These are phyloP conservation scores for Ramaria sp. DNA, from an alignment of 768 basidiomycete genomes.

Conservation along the genomic window DNA sequence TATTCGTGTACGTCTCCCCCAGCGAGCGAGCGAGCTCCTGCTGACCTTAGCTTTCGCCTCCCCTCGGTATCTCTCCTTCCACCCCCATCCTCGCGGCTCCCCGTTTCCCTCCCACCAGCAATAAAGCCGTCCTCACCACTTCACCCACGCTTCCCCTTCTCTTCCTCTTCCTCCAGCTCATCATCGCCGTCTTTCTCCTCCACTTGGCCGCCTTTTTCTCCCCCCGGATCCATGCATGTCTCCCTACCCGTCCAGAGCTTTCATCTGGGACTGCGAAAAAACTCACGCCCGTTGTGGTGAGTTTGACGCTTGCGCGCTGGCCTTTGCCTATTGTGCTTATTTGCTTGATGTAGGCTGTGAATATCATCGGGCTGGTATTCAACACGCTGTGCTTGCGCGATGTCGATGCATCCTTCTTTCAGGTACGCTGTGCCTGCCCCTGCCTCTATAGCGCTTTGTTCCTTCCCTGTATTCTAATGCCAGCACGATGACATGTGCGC, in stretches of 20 bases:
- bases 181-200: constrained; percentile 56
- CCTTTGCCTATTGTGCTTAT: background rate
- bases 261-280: constrained; percentile 43
- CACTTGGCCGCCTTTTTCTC: constrained; percentile 37
- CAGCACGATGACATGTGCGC: no score
- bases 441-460: background rate
- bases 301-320: constrained; percentile 13
- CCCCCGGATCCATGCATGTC: constrained; percentile 31
- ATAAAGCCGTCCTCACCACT: constrained; percentile 64
- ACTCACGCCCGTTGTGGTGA: constrained; percentile 43
- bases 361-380: constrained; percentile 67
- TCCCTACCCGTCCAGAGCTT: constrained; percentile 28
- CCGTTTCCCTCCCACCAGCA: constrained; percentile 27
- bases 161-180: constrained; percentile 58
- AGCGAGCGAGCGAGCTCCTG: constrained; percentile 10
- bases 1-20: constrained; percentile 29
- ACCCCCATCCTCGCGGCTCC: no score
- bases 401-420: constrained; percentile 76
- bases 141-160: constrained; percentile 56
- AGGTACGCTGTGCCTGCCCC: constrained; percentile 28
- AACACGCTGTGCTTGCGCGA: constrained; percentile 69
- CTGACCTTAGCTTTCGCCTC: no score
- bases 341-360: constrained; percentile 35
- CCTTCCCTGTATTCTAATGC: background rate
- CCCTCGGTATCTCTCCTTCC: no score